phyloP scores from a whole-genome alignment of 2,329 filamentous ascomycete species.

The Ophioceras dolichostomum region DNA sequence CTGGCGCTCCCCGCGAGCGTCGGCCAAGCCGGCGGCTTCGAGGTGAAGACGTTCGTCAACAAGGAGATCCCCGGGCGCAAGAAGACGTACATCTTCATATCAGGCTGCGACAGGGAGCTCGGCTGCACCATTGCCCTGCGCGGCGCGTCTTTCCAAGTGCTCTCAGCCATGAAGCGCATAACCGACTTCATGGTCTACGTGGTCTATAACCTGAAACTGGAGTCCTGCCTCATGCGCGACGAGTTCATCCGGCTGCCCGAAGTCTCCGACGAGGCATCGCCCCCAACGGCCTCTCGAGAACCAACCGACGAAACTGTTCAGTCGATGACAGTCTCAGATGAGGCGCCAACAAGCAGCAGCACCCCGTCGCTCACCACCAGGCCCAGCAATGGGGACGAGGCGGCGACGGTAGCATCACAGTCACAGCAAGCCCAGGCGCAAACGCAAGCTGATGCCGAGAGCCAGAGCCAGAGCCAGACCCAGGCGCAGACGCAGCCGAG shows the following conservation, averaged over 20 bases:
- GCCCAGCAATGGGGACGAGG: neutral
- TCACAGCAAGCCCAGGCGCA: no score
- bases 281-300: slow-evolving; percentile 22
- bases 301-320: slow-evolving; percentile 22
- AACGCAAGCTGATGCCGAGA: no score
- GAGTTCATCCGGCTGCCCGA: slow-evolving; percentile 77
- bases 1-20: slow-evolving; percentile 66
- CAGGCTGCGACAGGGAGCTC: slow-evolving; percentile 76
- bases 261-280: slow-evolving; percentile 34
- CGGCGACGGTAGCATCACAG: no score
- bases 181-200: slow-evolving; percentile 99
- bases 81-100: slow-evolving; percentile 93
- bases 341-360: no score
- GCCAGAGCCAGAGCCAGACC: no score
- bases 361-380: neutral
- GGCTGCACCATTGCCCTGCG: slow-evolving; percentile 91
- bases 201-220: slow-evolving; percentile 91
- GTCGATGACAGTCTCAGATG: slow-evolving; percentile 13
- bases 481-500: no score
- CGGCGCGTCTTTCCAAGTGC: slow-evolving; percentile 58
- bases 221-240: slow-evolving; percentile 88
- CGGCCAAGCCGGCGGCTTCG: slow-evolving; percentile 74
- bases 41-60: slow-evolving; percentile 91
- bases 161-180: slow-evolving; percentile 78
- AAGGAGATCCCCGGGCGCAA: slow-evolving; percentile 60